Base-by-base conservation (phyloP, 2,329 filamentous ascomycete species). In the Aspergillus sojae region DNA sequence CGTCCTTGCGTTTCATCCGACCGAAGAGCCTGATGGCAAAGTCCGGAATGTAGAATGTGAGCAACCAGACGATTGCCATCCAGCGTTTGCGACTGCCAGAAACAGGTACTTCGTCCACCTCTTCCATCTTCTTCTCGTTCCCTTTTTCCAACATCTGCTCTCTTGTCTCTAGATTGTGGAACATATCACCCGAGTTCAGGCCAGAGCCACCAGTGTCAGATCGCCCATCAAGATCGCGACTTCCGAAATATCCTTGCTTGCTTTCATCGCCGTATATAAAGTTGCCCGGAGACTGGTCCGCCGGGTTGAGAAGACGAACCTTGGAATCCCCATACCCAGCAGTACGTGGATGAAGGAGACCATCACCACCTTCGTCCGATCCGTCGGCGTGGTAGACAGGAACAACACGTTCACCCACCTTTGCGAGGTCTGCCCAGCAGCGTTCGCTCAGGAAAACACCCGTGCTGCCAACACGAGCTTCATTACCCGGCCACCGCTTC, bases 71-170 rank as follows among this genome's bases (percentile, higher is more conserved):
- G 7, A 95, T 71, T 70, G 91, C 90, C 55, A 99, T 83, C 95
- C 95, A 99, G 67, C 95, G 88, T 81, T 94, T 96, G 66, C 95
- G 91, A 71, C 89, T 92, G 6, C 88, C 82, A 57, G 91, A 94
- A 64, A 92, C 88, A 53, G 87, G 87, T 67, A 90, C 87, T 72
- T 94, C 92, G 67, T 99, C 95, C 2, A 99, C 92, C 78, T 97
- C 94, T 64, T 92, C 88, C 80, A 97, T 87, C 19, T 92, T 89
- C 78, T 94, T 93, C 69, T 96, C 92, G 68, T 97, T 96, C 65
- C 92, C 92, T 69, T 96, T 94, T 79, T 98, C 94, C 0, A 94
- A 92, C 87, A 99, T 93, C 75, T 97, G 92, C 75, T 96, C 91
- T 67, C 93, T 88, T 7, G 94, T 97, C 70, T 98, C 94, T 9